These are phyloP conservation scores for Inosperma sp. DNA, from an alignment of 768 basidiomycete genomes.

Conservation along the genomic window DNA sequence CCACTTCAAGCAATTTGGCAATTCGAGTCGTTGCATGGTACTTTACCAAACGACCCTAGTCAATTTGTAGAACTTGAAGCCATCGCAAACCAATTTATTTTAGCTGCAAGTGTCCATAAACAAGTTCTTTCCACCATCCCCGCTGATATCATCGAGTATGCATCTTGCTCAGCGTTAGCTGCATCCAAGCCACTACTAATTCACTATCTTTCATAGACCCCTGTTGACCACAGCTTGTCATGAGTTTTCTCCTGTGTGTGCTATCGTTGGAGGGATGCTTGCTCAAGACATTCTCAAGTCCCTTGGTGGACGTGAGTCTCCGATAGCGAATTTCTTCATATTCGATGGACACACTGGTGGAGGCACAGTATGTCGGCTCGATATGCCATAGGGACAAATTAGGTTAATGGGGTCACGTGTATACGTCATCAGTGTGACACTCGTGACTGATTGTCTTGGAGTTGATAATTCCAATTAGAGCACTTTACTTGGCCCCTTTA, in stretches of 20 bases:
- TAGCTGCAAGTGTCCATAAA: conserved; percentile 63
- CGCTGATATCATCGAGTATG: conserved; percentile 59
- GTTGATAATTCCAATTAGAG: too few relatives aligned
- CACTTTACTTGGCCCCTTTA: too few relatives aligned
- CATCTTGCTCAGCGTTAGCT: conserved; percentile 11
- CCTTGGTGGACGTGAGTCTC: conserved; percentile 84
- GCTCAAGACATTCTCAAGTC: conserved; percentile 94
- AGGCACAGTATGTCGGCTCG: conserved; percentile 60
- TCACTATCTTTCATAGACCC: conserved; percentile 41
- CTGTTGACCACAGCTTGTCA: conserved; percentile 63
- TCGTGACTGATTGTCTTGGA: too few relatives aligned
- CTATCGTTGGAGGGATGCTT: conserved; percentile 90
- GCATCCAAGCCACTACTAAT: conserved; percentile 9
- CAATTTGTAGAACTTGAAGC: conserved; percentile 53
- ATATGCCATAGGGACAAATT: too few relatives aligned
- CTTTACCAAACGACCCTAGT: conserved; percentile 49
- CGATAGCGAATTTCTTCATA: conserved; percentile 86
- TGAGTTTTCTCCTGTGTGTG: conserved; percentile 91
- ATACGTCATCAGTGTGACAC: too few relatives aligned
- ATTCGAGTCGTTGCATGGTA: conserved; percentile 56
- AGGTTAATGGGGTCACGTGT: too few relatives aligned
- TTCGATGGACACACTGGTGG: conserved; percentile 82
- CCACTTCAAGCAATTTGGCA: conserved; percentile 69
- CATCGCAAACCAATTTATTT: conserved; percentile 60
- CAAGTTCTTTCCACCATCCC: conserved; percentile 58